Percentiles rank a stretch among this genome's conserved stretches.
Evolutionary conservation across 441 rosid species (phyloP).

Genomic region (Metrosideros polymorpha): DNA sequence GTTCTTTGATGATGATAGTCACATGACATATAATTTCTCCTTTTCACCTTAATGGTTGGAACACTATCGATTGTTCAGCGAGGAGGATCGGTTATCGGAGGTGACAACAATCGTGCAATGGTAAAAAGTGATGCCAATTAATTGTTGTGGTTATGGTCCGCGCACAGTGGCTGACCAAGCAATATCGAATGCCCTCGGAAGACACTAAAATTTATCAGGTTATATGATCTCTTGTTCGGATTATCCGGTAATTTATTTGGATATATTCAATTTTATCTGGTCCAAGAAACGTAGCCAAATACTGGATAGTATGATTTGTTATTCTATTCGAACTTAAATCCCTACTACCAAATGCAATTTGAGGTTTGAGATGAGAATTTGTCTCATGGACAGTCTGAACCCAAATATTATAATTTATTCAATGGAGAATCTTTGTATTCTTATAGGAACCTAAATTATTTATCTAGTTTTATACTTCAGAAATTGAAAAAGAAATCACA

Average conservation of each 20-base stretch:
- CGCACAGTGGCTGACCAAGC: background rate
- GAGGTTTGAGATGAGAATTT: background rate
- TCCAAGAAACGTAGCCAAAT: background rate
- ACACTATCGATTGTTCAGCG: no score
- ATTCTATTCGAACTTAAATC: background rate
- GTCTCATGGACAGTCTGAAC: background rate
- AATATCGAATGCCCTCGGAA: background rate
- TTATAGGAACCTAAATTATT: no score
- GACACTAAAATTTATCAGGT: rapidly evolving
- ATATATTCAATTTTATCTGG: background rate
- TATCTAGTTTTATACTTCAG: no score
- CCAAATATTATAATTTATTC: background rate
- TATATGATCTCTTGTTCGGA: rapidly evolving
- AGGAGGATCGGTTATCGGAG: no score
- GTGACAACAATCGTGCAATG: background rate
- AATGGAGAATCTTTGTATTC: no score
- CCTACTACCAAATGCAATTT: background rate
- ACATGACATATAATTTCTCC: background rate
- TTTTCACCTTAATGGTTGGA: rapidly evolving
- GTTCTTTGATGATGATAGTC: background rate
- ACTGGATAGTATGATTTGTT: background rate
- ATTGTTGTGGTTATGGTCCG: background rate
- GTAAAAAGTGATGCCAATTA: rapidly evolving
- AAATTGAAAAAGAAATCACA: no score
- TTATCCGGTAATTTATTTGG: background rate